Conservation (phyloP, 1,139 yeast species). For the Suhomyces yuchorum region DNA sequence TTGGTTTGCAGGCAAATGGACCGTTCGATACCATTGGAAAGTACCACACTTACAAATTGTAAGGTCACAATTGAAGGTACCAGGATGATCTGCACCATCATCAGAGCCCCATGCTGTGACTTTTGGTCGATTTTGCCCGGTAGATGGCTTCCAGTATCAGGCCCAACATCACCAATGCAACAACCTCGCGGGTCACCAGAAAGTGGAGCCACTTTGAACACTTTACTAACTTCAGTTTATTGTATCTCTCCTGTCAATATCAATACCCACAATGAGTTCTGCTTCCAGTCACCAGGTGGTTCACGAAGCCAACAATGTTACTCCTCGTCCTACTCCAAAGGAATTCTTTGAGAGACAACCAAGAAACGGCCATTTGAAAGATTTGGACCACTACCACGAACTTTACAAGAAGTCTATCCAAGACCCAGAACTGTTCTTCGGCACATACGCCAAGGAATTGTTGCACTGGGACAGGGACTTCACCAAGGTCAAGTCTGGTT, state of each 20-base stretch:
- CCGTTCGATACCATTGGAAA: background rate
- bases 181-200: background rate
- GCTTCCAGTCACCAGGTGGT: conserved; percentile 50
- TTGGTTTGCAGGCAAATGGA: background rate
- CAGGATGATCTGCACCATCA: too few species aligned
- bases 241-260: conserved; percentile 3
- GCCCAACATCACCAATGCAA: background rate
- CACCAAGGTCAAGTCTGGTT: conserved; percentile 70
- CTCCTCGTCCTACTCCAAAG: conserved; percentile 66
- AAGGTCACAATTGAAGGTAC: background rate
- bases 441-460: conserved; percentile 75
- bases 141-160: too few species aligned
- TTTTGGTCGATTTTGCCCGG: too few species aligned
- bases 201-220: background rate
- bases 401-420: conserved; percentile 77
- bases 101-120: too few species aligned
- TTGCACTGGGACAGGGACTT: conserved; percentile 87
- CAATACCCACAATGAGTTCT: conserved; percentile 11
- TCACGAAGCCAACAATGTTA: conserved; percentile 77
- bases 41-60: background rate
- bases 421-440: conserved; percentile 84
- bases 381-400: conserved; percentile 68
- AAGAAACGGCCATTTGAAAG: conserved; percentile 47
- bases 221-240: conserved; percentile 5
- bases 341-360: conserved; percentile 79